Base-by-base conservation (phyloP, 2,329 filamentous ascomycete genomes). In the Tolypocladium guangdongense region DNA sequence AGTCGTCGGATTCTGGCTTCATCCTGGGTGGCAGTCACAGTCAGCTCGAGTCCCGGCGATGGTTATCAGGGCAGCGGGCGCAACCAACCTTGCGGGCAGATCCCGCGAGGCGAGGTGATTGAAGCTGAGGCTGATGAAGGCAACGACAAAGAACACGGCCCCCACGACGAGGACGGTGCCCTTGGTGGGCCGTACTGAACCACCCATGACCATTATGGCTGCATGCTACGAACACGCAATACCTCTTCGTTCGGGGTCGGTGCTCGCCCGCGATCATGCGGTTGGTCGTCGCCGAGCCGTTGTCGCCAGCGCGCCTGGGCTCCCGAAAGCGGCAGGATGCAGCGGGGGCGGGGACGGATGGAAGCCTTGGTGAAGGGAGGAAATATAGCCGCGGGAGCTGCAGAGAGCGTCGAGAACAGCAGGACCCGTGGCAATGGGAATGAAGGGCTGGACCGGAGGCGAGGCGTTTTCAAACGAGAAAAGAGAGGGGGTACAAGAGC, bases 41-140 rank as follows among this genome's bases (percentile, higher is more conserved):
- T 48, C 30, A 48, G 45, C 45, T 47, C 6, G 14, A 27, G 24
- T 27, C 27, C 22, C 7, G 0, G 41, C 2, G 16, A 11, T 10
- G 24, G 6, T 2, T 6, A 1, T 27, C 41, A 8, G 7, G 3
- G 41, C 16, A 10, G 10, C 7, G 30, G 32, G n/a, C 14, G 37
- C 12, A 22, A 53, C 56, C 46, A 50, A 64, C 63, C 59, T 57
- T 18, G 56, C 22, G 11, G 59, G 56, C 32, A 58, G 18, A 14
- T 59, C 59, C 61, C 61, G 66, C 10, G 59, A 60, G 52, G 65
- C 66, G 30, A 69, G 56, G 52, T 66, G 64, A 57, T 65, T 66
- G 53, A 65, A 68, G 51, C 62, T 60, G 30, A 71, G 60, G 54
- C 65, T 64, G 41, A 65, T 58, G 43, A 68, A 62, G 53, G 63